Conservation (phyloP, 345 rosid genomes). For the Gossypium rotundifolium region DNA sequence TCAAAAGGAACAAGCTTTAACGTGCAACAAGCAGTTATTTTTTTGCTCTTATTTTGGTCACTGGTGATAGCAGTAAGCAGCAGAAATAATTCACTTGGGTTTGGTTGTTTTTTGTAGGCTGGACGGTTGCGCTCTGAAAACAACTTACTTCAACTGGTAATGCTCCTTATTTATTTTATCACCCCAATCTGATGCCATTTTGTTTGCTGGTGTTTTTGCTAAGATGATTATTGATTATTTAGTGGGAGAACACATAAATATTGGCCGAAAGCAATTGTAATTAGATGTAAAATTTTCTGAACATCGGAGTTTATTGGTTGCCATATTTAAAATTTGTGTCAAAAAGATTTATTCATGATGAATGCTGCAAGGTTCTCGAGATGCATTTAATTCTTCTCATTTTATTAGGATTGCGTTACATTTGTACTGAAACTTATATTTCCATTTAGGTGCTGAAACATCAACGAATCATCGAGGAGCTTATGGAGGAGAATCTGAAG, state of each 20-base stretch:
- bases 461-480: slow-evolving; percentile 68
- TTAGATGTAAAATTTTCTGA: background rate
- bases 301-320: background rate
- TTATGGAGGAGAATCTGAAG: slow-evolving; percentile 73
- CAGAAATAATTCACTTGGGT: slow-evolving; percentile 6
- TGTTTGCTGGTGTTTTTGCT: background rate
- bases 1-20: background rate
- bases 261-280: background rate
- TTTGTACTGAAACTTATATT: background rate
- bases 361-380: background rate
- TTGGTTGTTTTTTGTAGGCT: slow-evolving; percentile 32
- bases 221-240: slow-evolving; percentile 4
- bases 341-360: background rate
- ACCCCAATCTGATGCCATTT: slow-evolving; percentile 6
- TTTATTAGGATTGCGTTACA: background rate
- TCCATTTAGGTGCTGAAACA: slow-evolving; percentile 63
- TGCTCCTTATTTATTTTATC: slow-evolving; percentile 4
- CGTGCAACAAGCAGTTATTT: background rate
- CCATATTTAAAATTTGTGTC: background rate
- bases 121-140: slow-evolving; percentile 61
- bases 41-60: background rate
- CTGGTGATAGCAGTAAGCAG: background rate
- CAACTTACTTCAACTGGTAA: slow-evolving; percentile 84
- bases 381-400: background rate
- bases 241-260: slow-evolving; percentile 1